These are phyloP conservation scores for Globisporangium acanthophoron DNA, from an alignment of 352 stramenopile genomes.

Conservation along the genomic window DNA sequence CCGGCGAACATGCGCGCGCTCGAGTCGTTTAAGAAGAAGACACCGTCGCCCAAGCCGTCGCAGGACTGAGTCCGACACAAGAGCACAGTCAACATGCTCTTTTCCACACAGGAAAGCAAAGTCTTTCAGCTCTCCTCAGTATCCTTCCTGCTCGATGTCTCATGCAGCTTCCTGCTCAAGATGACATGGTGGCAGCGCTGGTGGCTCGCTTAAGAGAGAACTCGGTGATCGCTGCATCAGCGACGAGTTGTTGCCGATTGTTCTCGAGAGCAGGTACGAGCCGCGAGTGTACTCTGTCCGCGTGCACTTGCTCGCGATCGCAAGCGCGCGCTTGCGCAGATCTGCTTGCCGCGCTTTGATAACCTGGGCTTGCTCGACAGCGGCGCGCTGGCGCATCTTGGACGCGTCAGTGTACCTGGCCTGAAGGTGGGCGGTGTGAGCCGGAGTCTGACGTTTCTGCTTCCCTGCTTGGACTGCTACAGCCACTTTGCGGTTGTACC, in stretches of 20 bases:
- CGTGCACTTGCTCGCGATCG: constrained; percentile 17
- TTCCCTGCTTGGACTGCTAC: not conserved
- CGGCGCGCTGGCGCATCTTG: not conserved
- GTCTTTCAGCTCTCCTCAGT: too few species aligned
- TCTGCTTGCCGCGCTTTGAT: constrained; percentile 14
- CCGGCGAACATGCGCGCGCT: constrained; percentile 70
- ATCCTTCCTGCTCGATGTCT: too few species aligned
- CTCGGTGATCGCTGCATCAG: not conserved
- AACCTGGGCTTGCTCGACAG: not conserved
- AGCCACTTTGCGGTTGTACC: constrained; percentile 25
- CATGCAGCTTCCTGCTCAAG: not conserved
- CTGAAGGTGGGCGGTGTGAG: constrained; percentile 16
- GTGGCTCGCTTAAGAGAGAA: too few species aligned
- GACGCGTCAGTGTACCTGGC: not conserved
- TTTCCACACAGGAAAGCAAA: too few species aligned
- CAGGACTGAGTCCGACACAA: not conserved
- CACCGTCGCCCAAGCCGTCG: constrained; percentile 1
- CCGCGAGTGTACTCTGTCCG: constrained; percentile 29
- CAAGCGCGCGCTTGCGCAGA: constrained; percentile 22
- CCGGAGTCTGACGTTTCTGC: not conserved
- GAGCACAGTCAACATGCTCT: too few species aligned
- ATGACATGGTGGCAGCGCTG: not conserved
- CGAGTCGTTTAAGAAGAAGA: constrained; percentile 44
- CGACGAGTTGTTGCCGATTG: not conserved
- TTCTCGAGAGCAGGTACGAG: constrained; percentile 36